Percentiles rank a stretch among this genome's conserved stretches.
Conservation (phyloP, 495 filamentous ascomycete genomes). For the Thozetella sp. region DNA sequence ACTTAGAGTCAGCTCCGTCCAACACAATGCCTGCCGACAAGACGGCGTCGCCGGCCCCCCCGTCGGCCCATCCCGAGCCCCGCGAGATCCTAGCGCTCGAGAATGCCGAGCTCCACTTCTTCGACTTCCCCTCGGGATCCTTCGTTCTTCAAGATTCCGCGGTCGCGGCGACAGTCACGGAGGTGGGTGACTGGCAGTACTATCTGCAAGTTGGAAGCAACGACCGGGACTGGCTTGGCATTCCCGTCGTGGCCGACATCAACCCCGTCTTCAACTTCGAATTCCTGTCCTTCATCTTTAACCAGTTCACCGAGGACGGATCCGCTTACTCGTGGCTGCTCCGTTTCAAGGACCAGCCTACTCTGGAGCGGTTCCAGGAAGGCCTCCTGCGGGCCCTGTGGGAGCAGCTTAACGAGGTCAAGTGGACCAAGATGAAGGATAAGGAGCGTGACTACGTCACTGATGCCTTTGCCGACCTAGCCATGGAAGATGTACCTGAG, state of each 20-base stretch:
- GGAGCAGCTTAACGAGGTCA: conserved; percentile 94
- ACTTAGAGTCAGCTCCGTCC: conserved; percentile 9
- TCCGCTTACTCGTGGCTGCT: conserved; percentile 95
- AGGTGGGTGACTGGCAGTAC: conserved; percentile 91
- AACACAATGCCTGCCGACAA: conserved; percentile 28
- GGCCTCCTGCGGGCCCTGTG: conserved; percentile 93
- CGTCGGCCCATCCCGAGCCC: conserved; percentile 66
- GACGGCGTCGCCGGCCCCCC: conserved; percentile 35
- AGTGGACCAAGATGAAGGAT: conserved; percentile 91
- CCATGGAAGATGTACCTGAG: conserved; percentile 75
- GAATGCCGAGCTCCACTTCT: conserved; percentile 85
- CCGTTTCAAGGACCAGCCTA: conserved; percentile 81
- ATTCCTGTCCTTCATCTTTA: conserved; percentile 97
- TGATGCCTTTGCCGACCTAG: conserved; percentile 93
- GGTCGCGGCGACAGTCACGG: conserved; percentile 78
- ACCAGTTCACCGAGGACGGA: conserved; percentile 86
- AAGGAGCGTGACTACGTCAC: conserved; percentile 91
- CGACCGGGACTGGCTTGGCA: conserved; percentile 86
- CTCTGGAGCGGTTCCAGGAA: conserved; percentile 86
- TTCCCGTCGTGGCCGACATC: conserved; percentile 82
- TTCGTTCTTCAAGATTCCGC: conserved; percentile 80
- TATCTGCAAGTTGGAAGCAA: conserved; percentile 86
- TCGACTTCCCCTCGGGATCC: conserved; percentile 81
- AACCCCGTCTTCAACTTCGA: conserved; percentile 99
- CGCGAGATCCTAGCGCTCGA: conserved; percentile 76